These are phyloP conservation scores for Termitomyces sp. DNA, from an alignment of 768 basidiomycete genomes.

Conservation along the genomic window DNA sequence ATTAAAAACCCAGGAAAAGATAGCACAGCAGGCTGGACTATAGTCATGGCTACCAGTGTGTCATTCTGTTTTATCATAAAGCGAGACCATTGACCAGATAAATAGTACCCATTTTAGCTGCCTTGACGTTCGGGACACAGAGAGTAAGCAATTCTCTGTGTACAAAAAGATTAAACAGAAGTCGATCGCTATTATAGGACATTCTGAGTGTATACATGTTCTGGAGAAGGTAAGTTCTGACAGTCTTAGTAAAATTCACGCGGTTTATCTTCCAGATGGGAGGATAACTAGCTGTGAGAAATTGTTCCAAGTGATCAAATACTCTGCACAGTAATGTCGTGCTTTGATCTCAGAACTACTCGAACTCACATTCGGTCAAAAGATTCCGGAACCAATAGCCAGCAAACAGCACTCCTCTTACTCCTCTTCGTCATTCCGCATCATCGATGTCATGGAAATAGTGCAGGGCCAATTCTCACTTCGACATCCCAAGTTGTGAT, in stretches of 20 bases:
- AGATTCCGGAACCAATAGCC: no score
- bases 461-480: no score
- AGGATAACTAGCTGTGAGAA: background rate
- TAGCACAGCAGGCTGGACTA: background rate
- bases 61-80: background rate
- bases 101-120: background rate
- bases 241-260: background rate
- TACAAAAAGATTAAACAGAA: background rate
- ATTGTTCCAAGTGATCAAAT: background rate
- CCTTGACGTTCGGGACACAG: background rate
- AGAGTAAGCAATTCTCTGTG: background rate
- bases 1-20: background rate
- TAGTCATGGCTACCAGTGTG: background rate
- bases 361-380: no score
- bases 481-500: no score
- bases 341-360: no score
- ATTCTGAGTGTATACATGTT: background rate
- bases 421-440: no score
- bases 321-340: no score
- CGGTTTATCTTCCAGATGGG: background rate
- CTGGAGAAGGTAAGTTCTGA: background rate
- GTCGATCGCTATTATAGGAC: background rate
- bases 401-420: no score
- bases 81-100: background rate
- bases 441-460: no score